Evolutionary conservation across 371 early-diverging fungal genomes (phyloP).

Genomic region (Mortierella polycephala): DNA sequence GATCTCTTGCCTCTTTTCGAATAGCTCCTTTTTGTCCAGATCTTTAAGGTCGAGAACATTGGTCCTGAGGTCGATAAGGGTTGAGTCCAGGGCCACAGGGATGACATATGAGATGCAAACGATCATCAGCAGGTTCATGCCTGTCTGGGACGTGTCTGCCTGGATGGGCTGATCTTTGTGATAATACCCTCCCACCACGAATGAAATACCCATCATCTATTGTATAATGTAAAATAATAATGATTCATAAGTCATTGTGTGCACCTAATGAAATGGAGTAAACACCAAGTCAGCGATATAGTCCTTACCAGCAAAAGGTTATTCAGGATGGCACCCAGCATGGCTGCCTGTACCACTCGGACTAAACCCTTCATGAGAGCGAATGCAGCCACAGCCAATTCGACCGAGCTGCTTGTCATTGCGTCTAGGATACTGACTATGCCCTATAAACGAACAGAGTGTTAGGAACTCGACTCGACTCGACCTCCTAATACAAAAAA

Average conservation of each 20-base stretch:
- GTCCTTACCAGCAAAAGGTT: constrained; percentile 77
- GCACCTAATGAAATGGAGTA: background rate
- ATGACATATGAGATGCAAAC: constrained; percentile 78
- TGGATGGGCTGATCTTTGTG: constrained; percentile 21
- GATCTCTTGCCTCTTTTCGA: background rate
- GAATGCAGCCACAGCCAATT: constrained; percentile 83
- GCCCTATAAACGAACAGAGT: constrained; percentile 13
- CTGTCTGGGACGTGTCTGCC: constrained; percentile 38
- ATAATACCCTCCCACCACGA: constrained; percentile 32
- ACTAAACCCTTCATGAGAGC: constrained; percentile 82
- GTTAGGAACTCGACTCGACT: background rate
- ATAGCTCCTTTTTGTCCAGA: background rate
- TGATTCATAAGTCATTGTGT: background rate
- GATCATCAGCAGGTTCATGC: constrained; percentile 55
- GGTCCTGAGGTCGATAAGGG: constrained; percentile 44
- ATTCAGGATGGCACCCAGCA: constrained; percentile 88
- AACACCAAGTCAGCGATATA: constrained; percentile 55
- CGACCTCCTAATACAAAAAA: background rate
- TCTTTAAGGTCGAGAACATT: background rate
- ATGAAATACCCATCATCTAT: constrained; percentile 42
- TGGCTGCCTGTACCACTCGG: constrained; percentile 86
- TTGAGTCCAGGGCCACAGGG: constrained; percentile 79
- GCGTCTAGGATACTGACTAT: constrained; percentile 43
- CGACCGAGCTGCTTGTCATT: constrained; percentile 78
- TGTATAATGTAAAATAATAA: background rate